Evolutionary conservation across 2,329 filamentous ascomycete genomes (phyloP), one percentile per base, ranked within the genome.

Genomic region (Colletotrichum tamarilloi): DNA sequence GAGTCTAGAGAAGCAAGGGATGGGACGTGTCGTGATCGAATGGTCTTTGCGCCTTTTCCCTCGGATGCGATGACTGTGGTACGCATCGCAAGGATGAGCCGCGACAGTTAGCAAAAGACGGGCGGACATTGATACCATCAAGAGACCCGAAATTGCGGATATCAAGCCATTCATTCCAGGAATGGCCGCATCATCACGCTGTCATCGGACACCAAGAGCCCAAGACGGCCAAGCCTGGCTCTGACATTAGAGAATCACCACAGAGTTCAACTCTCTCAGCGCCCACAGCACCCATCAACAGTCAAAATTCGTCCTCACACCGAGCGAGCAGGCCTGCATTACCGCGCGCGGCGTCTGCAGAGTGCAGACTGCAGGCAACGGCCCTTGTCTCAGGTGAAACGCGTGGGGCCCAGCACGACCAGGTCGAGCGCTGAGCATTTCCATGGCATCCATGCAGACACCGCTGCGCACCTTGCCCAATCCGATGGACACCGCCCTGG

Each of bases 341-440:
- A 26, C 70, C 66, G 66, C 66, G 59, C 66, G 60, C 66, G 70
- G 60, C 66, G 59, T 52, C 70, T 73, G 59, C 38, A 42, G 35
- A 42, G 35, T 16, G 35, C 35, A 42, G 16, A 42, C 38, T 42
- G 38, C 59, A 60, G 55, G 30, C 38, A 59, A 22, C 53, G 42
- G 70, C 67, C 70, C 70, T 73, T 73, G 70, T 65, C 70, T 73
- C 70, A 70, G 70, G 67, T 73, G 70, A 73, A 73, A 73, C 70
- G 56, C 19, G 67, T 49, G 32, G 55, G 55, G 42, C 19, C 42
- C 19, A 11, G 42, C 42, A 49, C 19, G 42, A 32, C 70, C 32
- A 64, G 60, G 67, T 24, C 65, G 66, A 57, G 55, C 32, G 42
- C 66, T 69, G 69, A 59, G 32, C 65, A 52, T 16, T 49, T 63